These are phyloP conservation scores for Candida nanaspora DNA, from an alignment of 805 yeast genomes.

Conservation along the genomic window DNA sequence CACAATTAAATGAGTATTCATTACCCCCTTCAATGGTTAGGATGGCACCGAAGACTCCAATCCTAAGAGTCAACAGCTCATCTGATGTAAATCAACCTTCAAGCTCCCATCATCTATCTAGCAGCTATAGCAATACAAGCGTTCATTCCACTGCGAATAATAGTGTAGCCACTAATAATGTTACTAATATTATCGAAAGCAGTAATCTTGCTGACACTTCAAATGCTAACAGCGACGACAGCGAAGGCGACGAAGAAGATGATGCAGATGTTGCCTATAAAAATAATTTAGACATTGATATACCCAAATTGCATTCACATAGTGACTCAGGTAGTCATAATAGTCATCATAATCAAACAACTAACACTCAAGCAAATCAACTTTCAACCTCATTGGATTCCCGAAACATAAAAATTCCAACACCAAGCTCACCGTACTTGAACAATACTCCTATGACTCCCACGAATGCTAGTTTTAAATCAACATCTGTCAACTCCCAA, in stretches of 20 bases:
- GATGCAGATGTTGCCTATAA: background rate
- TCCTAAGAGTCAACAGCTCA: constrained; percentile 24
- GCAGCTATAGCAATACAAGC: no score
- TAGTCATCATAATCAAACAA: no score
- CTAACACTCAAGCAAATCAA: background rate
- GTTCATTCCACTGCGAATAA: no score
- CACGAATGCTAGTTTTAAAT: background rate
- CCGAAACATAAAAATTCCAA: background rate
- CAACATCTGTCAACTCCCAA: background rate
- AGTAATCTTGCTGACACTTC: no score
- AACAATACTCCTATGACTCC: background rate
- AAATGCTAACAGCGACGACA: background rate
- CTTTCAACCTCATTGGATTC: background rate
- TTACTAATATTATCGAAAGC: no score
- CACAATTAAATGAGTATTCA: background rate
- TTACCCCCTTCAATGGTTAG: constrained; percentile 27
- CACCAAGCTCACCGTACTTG: background rate
- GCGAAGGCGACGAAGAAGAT: background rate
- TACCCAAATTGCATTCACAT: background rate
- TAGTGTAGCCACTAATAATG: no score
- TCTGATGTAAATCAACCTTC: constrained; percentile 5
- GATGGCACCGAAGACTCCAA: constrained; percentile 26
- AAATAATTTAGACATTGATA: background rate
- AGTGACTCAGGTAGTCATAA: background rate
- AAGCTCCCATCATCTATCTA: no score